These are phyloP conservation scores for Phaeophleospora eucalypticola DNA, from an alignment of 2,329 filamentous ascomycete genomes.

Conservation along the genomic window DNA sequence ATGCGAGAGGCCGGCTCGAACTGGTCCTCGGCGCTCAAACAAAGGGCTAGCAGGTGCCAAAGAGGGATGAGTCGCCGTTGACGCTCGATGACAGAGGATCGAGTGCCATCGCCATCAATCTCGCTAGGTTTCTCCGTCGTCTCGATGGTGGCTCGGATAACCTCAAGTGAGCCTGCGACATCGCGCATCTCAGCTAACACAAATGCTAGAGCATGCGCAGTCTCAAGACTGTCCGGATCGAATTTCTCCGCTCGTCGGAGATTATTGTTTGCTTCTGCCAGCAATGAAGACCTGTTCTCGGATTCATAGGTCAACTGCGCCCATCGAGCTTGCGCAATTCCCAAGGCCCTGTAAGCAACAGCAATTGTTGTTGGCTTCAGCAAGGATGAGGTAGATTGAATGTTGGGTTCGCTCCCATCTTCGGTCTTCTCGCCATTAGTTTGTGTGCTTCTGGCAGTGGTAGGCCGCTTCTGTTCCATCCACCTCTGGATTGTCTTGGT, in stretches of 20 bases:
- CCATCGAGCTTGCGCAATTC: constrained; percentile 82
- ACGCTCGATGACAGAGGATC: constrained; percentile 29
- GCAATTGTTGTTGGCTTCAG: constrained; percentile 62
- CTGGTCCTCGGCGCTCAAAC: constrained; percentile 82
- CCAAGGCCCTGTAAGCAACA: constrained; percentile 76
- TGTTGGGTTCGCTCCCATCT: constrained; percentile 4
- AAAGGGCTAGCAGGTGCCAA: constrained; percentile 85
- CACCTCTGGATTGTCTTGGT: constrained; percentile 69
- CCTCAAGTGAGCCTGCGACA: constrained; percentile 72
- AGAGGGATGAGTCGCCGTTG: constrained; percentile 69
- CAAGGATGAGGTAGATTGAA: constrained; percentile 31
- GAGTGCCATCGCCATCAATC: constrained; percentile 15
- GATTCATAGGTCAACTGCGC: constrained; percentile 74
- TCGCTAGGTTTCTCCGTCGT: constrained; percentile 33
- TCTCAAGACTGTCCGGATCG: constrained; percentile 57
- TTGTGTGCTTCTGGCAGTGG: constrained; percentile 5
- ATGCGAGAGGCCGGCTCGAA: constrained; percentile 74
- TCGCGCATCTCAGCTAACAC: constrained; percentile 85
- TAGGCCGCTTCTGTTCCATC: constrained; percentile 58
- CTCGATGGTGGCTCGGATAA: constrained; percentile 71
- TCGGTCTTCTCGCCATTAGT: constrained; percentile 10
- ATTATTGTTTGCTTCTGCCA: constrained; percentile 70
- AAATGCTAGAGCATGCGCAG: constrained; percentile 75
- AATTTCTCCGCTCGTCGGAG: constrained; percentile 56
- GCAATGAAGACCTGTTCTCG: constrained; percentile 63